Evolutionary conservation across 768 basidiomycete genomes (phyloP), one percentile per base, ranked within the genome.

Genomic region (Lyophyllum semitale): DNA sequence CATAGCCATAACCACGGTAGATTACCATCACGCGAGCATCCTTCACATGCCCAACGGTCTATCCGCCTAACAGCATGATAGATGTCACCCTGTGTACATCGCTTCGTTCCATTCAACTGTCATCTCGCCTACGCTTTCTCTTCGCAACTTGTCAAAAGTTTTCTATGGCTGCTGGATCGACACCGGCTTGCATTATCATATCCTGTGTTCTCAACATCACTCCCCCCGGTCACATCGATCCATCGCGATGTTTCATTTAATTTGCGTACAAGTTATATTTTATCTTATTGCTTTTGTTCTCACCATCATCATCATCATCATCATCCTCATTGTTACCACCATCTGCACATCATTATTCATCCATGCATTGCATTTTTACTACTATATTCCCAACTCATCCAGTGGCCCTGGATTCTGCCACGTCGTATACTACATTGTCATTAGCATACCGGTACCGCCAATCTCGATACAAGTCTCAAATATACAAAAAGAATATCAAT

Each of bases 1-100:
- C 61, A 66, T 63, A 48, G 55, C 62, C 65, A 65, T 35, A 54
- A 52, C 41, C 58, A 65, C 48, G 51, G 43, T 13, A 45, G 37
- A 35, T 35, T 59, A 37, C 52, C 59, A 52, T 59, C 57, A 45
- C 53, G 58, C 40, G 49, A 53, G 18, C 60, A 56, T 15, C 18
- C 48, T 18, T 42, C 62, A 18, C 63, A 66, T 27, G 61, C 53
- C 11, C 63, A 50, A 30, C 51, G 48, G 15, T 42, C 64, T 3
- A 59, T 62, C 22, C 48, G 41, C 26, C 23, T 57, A 18, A 33
- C 18, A 42, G 54, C 40, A 33, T 60, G 35, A 53, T 44, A 26
- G 12, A 17, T 37, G 13, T 20, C 13, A n/a, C 17, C 23, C 26
- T 29, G 17, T 29, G 22, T 46, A 18, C 47, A 22, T 20, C 27